Conservation (phyloP, 257 asterid genomes). For the Solanum megistacrolobum region DNA sequence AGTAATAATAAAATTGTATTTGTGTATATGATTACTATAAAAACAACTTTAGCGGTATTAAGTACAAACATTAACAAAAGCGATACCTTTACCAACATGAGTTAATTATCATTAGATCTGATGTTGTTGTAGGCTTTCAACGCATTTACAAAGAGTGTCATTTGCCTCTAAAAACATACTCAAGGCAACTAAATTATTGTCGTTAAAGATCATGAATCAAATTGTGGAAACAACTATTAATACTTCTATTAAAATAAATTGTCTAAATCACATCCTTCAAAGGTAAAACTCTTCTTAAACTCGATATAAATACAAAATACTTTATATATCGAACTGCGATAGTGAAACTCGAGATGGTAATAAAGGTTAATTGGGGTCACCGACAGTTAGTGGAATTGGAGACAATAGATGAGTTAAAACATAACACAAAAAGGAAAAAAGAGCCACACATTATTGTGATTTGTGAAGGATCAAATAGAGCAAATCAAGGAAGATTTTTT, state of each 20-base stretch:
- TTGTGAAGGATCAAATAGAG: not conserved
- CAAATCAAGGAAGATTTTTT: slow-evolving; percentile 5
- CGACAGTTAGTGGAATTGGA: not conserved
- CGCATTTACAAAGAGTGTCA: no score
- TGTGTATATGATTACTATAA: no score
- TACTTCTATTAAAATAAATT: no score
- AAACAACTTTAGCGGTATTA: no score
- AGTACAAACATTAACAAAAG: no score
- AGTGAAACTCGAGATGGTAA: not conserved
- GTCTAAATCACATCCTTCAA: not conserved
- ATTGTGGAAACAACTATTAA: no score
- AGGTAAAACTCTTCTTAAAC: not conserved
- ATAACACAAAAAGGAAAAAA: not conserved
- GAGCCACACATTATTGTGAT: not conserved
- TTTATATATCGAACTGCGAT: not conserved
- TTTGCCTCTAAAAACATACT: no score
- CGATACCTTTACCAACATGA: no score
- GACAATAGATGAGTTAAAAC: not conserved
- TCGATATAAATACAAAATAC: fast-evolving
- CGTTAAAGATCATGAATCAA: no score
- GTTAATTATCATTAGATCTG: no score
- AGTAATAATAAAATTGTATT: no score
- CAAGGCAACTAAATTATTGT: fast-evolving
- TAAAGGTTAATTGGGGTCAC: not conserved
- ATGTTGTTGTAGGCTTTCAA: no score